phyloP scores from a whole-genome alignment of 2,329 filamentous ascomycete genomes.

The Trichothecium sympodiale region DNA sequence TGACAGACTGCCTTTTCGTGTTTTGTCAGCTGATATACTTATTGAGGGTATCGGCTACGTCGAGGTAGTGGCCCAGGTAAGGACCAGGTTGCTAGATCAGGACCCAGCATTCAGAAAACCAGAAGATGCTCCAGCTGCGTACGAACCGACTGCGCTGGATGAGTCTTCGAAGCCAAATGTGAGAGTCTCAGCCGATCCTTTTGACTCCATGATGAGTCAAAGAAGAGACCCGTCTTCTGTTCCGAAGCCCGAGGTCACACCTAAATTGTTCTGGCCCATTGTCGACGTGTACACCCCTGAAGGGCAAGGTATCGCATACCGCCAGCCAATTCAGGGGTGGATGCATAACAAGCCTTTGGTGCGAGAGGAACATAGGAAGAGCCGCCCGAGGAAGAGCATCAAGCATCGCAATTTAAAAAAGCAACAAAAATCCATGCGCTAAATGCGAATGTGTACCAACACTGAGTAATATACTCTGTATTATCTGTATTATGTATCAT shows the following conservation, averaged over 20 bases:
- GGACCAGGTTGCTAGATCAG: conserved; percentile 37
- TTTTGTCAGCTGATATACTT: conserved; percentile 73
- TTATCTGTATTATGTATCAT: too few species aligned
- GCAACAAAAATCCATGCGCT: too few species aligned
- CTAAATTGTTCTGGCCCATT: conserved; percentile 57
- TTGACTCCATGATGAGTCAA: conserved; percentile 14
- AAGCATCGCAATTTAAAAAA: conserved; percentile 23
- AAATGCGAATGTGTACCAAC: too few species aligned
- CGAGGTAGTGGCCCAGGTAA: conserved; percentile 73
- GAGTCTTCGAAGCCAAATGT: background rate
- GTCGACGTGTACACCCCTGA: conserved; percentile 80
- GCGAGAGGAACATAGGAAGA: conserved; percentile 34
- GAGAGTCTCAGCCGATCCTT: conserved; percentile 9
- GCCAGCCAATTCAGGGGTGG: conserved; percentile 63
- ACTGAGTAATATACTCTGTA: too few species aligned
- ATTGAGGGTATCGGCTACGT: conserved; percentile 93
- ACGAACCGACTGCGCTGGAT: too few species aligned
- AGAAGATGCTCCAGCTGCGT: background rate
- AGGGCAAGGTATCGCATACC: conserved; percentile 63
- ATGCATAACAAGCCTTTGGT: conserved; percentile 45
- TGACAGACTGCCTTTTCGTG: conserved; percentile 64
- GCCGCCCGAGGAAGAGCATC: conserved; percentile 59
- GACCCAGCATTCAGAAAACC: conserved; percentile 5
- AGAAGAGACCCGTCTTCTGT: conserved; percentile 4
- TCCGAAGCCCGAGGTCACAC: conserved; percentile 1